Evolutionary conservation across 2,329 filamentous ascomycete genomes (phyloP).

Genomic region (Polytolypa hystricis): DNA sequence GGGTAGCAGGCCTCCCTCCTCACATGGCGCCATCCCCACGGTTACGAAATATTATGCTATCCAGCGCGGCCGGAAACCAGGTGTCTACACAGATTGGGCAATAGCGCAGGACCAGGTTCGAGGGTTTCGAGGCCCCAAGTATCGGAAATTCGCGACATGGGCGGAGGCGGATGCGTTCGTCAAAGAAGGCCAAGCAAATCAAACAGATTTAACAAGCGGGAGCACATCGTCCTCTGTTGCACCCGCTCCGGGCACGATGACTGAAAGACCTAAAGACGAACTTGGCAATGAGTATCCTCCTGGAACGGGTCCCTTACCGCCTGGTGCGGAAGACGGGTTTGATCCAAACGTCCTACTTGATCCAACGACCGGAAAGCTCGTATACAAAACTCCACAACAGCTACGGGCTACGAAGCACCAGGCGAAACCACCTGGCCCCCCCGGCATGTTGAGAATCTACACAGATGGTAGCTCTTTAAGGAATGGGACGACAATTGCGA

Average conservation of each 20-base stretch:
- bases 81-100: slow-evolving; percentile 56
- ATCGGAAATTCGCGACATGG: slow-evolving; percentile 57
- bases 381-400: slow-evolving; percentile 44
- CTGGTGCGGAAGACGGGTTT: slow-evolving; percentile 50
- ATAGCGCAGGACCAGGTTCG: slow-evolving; percentile 62
- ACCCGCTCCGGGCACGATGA: slow-evolving; percentile 30
- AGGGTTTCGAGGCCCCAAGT: slow-evolving; percentile 56
- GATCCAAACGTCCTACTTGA: slow-evolving; percentile 48
- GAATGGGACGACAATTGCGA: slow-evolving; percentile 45
- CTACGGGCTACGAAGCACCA: slow-evolving; percentile 37
- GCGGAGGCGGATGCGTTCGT: slow-evolving; percentile 73
- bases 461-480: slow-evolving; percentile 52
- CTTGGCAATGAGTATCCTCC: slow-evolving; percentile 37
- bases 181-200: slow-evolving; percentile 7
- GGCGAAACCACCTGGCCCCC: slow-evolving; percentile 29
- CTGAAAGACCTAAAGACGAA: slow-evolving; percentile 32
- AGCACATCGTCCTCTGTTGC: slow-evolving; percentile 21
- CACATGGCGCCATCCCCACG: slow-evolving; percentile 23
- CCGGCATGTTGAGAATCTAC: slow-evolving; percentile 47
- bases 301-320: slow-evolving; percentile 45
- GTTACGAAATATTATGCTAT: slow-evolving; percentile 49
- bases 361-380: slow-evolving; percentile 41
- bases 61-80: slow-evolving; percentile 45
- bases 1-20: slow-evolving; percentile 41
- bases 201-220: slow-evolving; percentile 13